Percentiles rank a stretch among this genome's conserved stretches.
phyloP scores from a whole-genome alignment of 495 filamentous ascomycete species.

The Penicillium salamii region DNA sequence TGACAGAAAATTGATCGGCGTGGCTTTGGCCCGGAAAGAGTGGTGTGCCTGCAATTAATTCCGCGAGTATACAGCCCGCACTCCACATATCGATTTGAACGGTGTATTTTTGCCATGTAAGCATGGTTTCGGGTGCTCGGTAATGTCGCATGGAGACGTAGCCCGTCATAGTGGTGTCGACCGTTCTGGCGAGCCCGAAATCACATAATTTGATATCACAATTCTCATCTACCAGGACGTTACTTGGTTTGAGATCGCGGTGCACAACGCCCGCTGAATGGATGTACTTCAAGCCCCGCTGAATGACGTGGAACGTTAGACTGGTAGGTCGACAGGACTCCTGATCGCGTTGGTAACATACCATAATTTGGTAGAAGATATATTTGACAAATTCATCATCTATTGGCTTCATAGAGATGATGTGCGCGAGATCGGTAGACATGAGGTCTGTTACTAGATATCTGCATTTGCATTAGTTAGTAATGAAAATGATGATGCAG shows the following conservation, averaged over 20 bases:
- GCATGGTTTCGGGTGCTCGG: conserved; percentile 97
- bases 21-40: conserved; percentile 98
- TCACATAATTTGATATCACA: conserved; percentile 99
- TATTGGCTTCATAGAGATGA: conserved; percentile 86
- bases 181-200: conserved; percentile 92
- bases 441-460: conserved; percentile 98
- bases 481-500: too few species aligned
- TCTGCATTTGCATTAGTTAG: too few species aligned
- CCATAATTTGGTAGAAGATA: conserved; percentile 97
- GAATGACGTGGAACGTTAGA: conserved; percentile 9
- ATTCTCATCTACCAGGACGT: conserved; percentile 98
- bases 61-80: conserved; percentile 95
- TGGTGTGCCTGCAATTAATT: conserved; percentile 96
- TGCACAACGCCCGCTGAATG: conserved; percentile 99
- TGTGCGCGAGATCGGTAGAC: conserved; percentile 89
- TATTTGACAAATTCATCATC: conserved; percentile 99
- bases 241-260: conserved; percentile 94
- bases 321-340: background rate
- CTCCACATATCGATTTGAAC: conserved; percentile 99
- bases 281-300: conserved; percentile 98
- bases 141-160: conserved; percentile 99
- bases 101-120: conserved; percentile 99
- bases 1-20: conserved; percentile 98
- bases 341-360: conserved; percentile 25
- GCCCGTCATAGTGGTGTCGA: conserved; percentile 97